phyloP scores from a whole-genome alignment of 1,284 basidiomycete genomes.

The Peniophora sp. region DNA sequence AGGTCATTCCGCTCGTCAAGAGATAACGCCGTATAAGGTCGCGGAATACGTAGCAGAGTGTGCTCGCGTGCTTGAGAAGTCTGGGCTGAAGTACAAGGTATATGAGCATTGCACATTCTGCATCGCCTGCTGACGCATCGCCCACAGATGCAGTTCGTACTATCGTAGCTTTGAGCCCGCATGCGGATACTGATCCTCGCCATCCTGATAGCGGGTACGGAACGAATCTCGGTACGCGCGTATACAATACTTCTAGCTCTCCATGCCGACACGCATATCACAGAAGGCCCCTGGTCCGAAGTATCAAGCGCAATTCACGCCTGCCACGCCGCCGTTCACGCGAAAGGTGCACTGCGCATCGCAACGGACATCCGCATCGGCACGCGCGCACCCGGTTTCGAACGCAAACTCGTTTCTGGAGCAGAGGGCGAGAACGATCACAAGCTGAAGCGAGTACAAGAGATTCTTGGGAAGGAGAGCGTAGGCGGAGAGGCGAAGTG shows the following conservation, averaged over 20 bases:
- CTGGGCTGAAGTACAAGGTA: conserved; percentile 77
- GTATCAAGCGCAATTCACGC: conserved; percentile 79
- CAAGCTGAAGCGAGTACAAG: conserved; percentile 75
- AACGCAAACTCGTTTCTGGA: conserved; percentile 29
- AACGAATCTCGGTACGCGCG: conserved; percentile 67
- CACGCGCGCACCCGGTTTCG: conserved; percentile 42
- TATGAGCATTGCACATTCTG: background rate
- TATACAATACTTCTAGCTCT: conserved; percentile 1
- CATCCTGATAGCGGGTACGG: conserved; percentile 68
- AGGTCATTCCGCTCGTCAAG: background rate
- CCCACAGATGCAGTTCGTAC: conserved; percentile 66
- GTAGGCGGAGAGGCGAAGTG: background rate
- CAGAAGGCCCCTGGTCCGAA: conserved; percentile 79
- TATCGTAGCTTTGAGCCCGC: background rate
- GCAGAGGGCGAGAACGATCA: conserved; percentile 66
- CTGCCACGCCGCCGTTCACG: conserved; percentile 85
- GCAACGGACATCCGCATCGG: conserved; percentile 91
- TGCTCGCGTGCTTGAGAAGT: conserved; percentile 72
- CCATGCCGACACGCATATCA: background rate
- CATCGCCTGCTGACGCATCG: conserved; percentile 1
- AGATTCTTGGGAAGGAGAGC: conserved; percentile 38
- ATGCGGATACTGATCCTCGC: conserved; percentile 1
- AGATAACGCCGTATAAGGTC: conserved; percentile 30
- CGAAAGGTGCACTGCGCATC: conserved; percentile 61
- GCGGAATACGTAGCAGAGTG: conserved; percentile 73